Evolutionary conservation across 2,329 filamentous ascomycete genomes (phyloP), one percentile per base, ranked within the genome.

Genomic region (Sporothrix luriei): DNA sequence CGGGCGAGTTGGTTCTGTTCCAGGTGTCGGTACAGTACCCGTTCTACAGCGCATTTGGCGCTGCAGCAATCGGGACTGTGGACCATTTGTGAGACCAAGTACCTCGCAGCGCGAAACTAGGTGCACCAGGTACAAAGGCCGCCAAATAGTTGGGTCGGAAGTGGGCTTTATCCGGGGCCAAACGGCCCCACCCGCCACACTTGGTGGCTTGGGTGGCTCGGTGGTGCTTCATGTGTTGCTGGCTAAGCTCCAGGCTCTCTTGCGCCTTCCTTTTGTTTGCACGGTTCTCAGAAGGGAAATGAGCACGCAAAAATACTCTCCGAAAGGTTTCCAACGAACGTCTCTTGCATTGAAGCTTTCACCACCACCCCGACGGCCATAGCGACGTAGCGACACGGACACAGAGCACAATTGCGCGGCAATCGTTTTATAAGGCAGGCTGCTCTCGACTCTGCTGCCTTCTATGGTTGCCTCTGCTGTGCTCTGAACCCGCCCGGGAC

Each of bases 261-360:
- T 21, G 61, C 46, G 46, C 62, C 62, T 65, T 65, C 46, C 62
- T n/a, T 62, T 57, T 64, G 61, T 64, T 64, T 64, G 40, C 61
- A 64, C 16, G 10, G 55, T 7, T 26, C 38, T 26, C 57, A 33
- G 57, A 43, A 48, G 21, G 61, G 62, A 65, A 65, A 65, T 65
- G 62, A 65, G 62, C 62, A 33, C 46, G 62, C 62, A 24, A 65
- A 65, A 65, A 33, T 24, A 16, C 33, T 46, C 43, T 43, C n/a
- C 57, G 24, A 26, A 16, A 3, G 26, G 57, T 62, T 62, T 59
- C 38, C 38, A 62, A 62, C 57, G 14, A 19, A 33, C 26, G 61
- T 64, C 24, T 49, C 48, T 13, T 13, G 26, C 61, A n/a, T 49
- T 24, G 38, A 29, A 48, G 40, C 40, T 48, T 33, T n/a, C 62